Conservation (phyloP, 257 asterid species). For the Avicennia marina region DNA sequence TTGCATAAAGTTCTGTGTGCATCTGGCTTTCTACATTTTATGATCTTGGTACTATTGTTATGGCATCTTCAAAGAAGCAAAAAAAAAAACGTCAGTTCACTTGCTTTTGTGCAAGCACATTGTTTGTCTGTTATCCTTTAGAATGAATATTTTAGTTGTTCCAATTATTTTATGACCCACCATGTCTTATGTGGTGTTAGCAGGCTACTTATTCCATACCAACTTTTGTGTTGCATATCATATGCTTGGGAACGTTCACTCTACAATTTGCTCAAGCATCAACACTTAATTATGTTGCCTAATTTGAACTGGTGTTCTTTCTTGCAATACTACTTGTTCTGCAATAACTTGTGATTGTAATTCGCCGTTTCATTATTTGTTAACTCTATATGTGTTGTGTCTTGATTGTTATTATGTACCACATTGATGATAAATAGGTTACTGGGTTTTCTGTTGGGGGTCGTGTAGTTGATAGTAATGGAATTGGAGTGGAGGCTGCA, state of each 20-base stretch:
- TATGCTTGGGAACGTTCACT: no score
- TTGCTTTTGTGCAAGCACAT: neutral
- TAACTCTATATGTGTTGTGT: conserved; percentile 4
- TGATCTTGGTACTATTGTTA: conserved; percentile 1
- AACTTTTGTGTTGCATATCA: no score
- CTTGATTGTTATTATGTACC: neutral
- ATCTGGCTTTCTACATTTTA: neutral
- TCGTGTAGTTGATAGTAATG: conserved; percentile 86
- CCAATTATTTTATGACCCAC: conserved; percentile 3
- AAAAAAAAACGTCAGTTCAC: neutral
- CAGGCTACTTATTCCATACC: no score
- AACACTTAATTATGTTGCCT: no score
- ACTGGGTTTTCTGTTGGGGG: conserved; percentile 99
- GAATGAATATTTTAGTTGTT: neutral
- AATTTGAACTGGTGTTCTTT: no score
- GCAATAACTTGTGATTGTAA: neutral
- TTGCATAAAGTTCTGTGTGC: conserved; percentile 3
- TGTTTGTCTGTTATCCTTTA: neutral
- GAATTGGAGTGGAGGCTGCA: conserved; percentile 70
- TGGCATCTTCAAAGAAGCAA: no score
- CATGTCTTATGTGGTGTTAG: neutral
- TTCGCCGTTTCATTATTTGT: conserved; percentile 4
- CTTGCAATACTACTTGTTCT: no score
- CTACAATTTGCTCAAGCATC: no score
- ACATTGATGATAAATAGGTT: conserved; percentile 49